phyloP scores from a whole-genome alignment of 2,329 filamentous ascomycete genomes.

The Cadophora gregata region DNA sequence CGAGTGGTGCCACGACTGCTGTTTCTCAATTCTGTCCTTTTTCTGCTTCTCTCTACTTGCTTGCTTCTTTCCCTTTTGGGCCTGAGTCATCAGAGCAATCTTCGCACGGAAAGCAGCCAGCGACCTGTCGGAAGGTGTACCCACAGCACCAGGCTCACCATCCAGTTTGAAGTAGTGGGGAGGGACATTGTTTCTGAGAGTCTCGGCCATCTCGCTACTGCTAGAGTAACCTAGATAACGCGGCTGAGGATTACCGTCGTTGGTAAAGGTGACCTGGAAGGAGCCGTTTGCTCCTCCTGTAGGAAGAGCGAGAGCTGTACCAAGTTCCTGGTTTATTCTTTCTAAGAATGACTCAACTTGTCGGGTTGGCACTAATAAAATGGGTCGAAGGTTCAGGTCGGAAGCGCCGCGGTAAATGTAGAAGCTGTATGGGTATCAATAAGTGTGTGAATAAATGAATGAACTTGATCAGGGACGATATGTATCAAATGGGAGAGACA shows the following conservation, averaged over 20 bases:
- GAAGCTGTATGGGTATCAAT: slow-evolving; percentile 56
- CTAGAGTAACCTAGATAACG: slow-evolving; percentile 67
- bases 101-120: slow-evolving; percentile 58
- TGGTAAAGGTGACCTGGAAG: slow-evolving; percentile 67
- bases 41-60: slow-evolving; percentile 56
- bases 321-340: slow-evolving; percentile 66
- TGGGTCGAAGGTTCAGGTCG: slow-evolving; percentile 54
- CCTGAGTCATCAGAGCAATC: slow-evolving; percentile 57
- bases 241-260: slow-evolving; percentile 66
- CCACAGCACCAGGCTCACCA: slow-evolving; percentile 37
- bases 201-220: slow-evolving; percentile 47
- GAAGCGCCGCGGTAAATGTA: slow-evolving; percentile 64
- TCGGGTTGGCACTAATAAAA: slow-evolving; percentile 69
- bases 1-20: slow-evolving; percentile 58
- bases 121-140: slow-evolving; percentile 46
- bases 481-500: no score
- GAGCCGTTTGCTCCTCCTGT: slow-evolving; percentile 54
- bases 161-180: slow-evolving; percentile 37
- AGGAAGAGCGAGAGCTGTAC: slow-evolving; percentile 63
- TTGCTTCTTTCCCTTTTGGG: slow-evolving; percentile 53
- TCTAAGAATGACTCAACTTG: slow-evolving; percentile 71
- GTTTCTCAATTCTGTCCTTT: slow-evolving; percentile 54
- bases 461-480: no score
- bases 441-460: not conserved
- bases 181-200: slow-evolving; percentile 43